Percentiles rank a stretch among this genome's conserved stretches.
These are phyloP conservation scores for Fraxinus velutina DNA, from an alignment of 305 asterid genomes.

Conservation along the genomic window DNA sequence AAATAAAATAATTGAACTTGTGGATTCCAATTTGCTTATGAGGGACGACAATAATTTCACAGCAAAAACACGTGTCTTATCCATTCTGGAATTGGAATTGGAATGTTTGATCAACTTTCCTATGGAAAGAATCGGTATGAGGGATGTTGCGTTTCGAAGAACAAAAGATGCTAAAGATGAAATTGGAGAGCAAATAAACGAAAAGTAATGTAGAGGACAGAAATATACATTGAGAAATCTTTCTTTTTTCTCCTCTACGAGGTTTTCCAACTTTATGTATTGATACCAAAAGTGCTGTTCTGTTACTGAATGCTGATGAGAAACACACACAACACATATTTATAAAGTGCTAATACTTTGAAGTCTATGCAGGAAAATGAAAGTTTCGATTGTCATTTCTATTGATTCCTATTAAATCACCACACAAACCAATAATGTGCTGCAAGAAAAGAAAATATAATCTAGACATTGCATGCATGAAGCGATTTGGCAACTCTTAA, in stretches of 20 bases:
- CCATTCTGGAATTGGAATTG: constrained; percentile 3
- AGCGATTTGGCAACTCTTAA: no score
- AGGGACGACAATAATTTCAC: background rate
- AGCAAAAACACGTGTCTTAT: background rate
- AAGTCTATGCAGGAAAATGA: background rate
- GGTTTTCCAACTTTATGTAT: background rate
- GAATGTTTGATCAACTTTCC: background rate
- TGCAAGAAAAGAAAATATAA: no score
- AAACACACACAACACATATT: background rate
- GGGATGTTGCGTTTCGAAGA: background rate
- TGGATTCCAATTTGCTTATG: background rate
- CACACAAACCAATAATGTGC: no score
- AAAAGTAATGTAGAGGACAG: background rate
- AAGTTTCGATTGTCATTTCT: no score
- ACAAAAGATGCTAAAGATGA: background rate
- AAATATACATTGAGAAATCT: background rate
- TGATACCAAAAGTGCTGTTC: background rate
- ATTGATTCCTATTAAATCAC: no score
- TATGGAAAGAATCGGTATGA: background rate
- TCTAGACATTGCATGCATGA: no score
- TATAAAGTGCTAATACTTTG: background rate
- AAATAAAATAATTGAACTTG: background rate
- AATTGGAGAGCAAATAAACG: background rate
- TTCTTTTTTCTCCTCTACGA: background rate
- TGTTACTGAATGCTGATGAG: background rate